Percentiles rank a stretch among this genome's conserved stretches.
Conservation (phyloP, 2,329 filamentous ascomycete species). For the Colletotrichum filicis region DNA sequence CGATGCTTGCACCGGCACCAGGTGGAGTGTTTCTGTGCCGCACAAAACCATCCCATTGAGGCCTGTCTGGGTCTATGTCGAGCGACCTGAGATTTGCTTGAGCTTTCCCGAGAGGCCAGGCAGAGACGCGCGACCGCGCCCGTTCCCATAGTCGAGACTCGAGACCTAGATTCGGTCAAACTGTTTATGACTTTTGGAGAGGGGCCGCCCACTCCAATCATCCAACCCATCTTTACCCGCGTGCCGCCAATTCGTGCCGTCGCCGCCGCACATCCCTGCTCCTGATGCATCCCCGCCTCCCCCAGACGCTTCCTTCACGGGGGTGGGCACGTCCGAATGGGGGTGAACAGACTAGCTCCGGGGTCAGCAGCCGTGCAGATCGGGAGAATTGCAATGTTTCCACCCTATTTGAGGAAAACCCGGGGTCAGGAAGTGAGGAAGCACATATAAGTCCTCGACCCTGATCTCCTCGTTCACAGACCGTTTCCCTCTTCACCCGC, state of each 20-base stretch:
- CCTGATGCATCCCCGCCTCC: constrained; percentile 28
- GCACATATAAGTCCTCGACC: constrained; percentile 25
- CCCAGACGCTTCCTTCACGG: constrained; percentile 24
- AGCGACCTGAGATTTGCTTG: constrained; percentile 8
- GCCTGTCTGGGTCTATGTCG: constrained; percentile 13
- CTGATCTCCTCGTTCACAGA: neutral
- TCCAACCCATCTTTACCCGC: constrained; percentile 38
- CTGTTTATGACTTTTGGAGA: neutral
- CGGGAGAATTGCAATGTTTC: neutral
- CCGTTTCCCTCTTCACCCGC: constrained; percentile 18
- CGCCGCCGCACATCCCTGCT: constrained; percentile 34
- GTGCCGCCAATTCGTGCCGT: constrained; percentile 33
- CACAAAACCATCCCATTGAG: constrained; percentile 6
- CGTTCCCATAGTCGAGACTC: constrained; percentile 7
- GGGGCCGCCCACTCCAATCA: constrained; percentile 25
- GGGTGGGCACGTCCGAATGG: constrained; percentile 23
- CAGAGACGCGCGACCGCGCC: constrained; percentile 5
- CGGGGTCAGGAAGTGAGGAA: neutral
- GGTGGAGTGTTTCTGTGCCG: constrained; percentile 18
- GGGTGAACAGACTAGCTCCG: constrained; percentile 27
- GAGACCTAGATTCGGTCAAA: constrained; percentile 7
- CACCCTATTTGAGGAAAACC: neutral
- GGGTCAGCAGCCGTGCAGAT: constrained; percentile 25
- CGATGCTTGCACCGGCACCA: constrained; percentile 8
- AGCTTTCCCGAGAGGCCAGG: constrained; percentile 14